These are phyloP conservation scores for Eremomyces bilateralis DNA, from an alignment of 495 filamentous ascomycete genomes.

Conservation along the genomic window DNA sequence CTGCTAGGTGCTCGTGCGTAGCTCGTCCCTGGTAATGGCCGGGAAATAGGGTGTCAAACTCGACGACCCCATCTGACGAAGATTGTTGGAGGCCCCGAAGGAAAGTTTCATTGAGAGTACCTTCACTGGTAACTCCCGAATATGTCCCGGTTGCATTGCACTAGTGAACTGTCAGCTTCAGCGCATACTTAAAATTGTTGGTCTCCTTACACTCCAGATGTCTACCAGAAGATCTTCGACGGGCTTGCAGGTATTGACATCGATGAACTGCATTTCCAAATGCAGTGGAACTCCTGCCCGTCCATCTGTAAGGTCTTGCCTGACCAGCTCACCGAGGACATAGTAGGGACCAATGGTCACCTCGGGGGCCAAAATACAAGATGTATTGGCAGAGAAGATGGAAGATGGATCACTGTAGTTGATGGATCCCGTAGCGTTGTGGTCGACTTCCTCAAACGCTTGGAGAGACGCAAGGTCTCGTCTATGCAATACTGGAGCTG, in stretches of 20 bases:
- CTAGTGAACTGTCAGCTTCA: neutral
- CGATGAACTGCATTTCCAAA: constrained; percentile 36
- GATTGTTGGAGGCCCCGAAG: constrained; percentile 18
- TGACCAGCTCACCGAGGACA: constrained; percentile 24
- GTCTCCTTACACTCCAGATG: neutral
- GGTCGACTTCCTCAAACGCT: constrained; percentile 5
- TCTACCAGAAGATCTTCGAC: constrained; percentile 32
- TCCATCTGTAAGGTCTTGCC: constrained; percentile 27
- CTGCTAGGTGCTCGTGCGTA: constrained; percentile 28
- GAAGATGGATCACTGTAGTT: neutral
- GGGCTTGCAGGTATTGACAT: constrained; percentile 34
- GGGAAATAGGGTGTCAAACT: constrained; percentile 33
- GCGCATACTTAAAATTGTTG: too few relatives aligned
- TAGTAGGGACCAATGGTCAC: constrained; percentile 13
- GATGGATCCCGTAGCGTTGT: constrained; percentile 6
- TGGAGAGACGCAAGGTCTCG: constrained; percentile 5
- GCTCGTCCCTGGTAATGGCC: constrained; percentile 35
- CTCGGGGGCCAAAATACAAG: constrained; percentile 9
- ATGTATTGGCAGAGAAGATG: constrained; percentile 4
- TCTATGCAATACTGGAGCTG: neutral
- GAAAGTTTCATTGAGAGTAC: constrained; percentile 2
- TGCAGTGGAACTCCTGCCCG: constrained; percentile 32
- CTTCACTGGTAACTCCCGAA: constrained; percentile 1
- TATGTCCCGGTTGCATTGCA: constrained; percentile 3
- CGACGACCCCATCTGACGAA: constrained; percentile 29